Conservation (phyloP, 2,329 filamentous ascomycete genomes). For the Emergomyces africanus region DNA sequence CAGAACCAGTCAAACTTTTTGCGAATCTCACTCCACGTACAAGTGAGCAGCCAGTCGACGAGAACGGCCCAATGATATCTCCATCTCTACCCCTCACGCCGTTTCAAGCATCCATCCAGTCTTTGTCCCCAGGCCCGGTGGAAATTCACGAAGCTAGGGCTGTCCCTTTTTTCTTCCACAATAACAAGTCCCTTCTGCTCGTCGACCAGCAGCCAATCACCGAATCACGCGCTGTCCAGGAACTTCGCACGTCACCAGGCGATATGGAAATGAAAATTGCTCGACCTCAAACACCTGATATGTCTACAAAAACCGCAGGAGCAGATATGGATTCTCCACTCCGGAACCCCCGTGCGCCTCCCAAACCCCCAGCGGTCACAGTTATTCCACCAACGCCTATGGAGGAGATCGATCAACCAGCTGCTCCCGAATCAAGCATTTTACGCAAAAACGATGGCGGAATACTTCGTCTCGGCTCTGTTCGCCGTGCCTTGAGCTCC, state of each 20-base stretch:
- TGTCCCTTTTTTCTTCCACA: constrained; percentile 49
- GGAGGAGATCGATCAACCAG: constrained; percentile 30
- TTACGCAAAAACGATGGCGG: constrained; percentile 13
- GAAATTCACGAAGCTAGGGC: constrained; percentile 51
- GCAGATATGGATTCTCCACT: constrained; percentile 42
- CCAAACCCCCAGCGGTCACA: constrained; percentile 43
- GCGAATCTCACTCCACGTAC: neutral
- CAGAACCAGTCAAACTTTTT: neutral
- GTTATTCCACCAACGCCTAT: constrained; percentile 43
- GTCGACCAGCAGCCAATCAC: constrained; percentile 38
- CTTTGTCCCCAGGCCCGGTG: constrained; percentile 37
- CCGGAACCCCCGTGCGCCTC: constrained; percentile 45
- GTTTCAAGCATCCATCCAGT: constrained; percentile 33
- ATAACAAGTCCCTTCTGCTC: constrained; percentile 51
- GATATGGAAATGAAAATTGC: constrained; percentile 4
- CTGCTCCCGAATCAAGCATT: constrained; percentile 13
- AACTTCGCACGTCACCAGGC: constrained; percentile 13
- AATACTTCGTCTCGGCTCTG: constrained; percentile 22
- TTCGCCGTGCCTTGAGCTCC: constrained; percentile 25
- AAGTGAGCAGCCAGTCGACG: neutral
- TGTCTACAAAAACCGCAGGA: constrained; percentile 8
- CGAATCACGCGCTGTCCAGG: constrained; percentile 20
- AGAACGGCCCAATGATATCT: neutral
- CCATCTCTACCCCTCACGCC: constrained; percentile 2
- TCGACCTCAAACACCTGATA: constrained; percentile 18